Percentiles rank a stretch among this genome's conserved stretches.
Conservation (phyloP, 805 yeast genomes). For the Candida wancherniae region DNA sequence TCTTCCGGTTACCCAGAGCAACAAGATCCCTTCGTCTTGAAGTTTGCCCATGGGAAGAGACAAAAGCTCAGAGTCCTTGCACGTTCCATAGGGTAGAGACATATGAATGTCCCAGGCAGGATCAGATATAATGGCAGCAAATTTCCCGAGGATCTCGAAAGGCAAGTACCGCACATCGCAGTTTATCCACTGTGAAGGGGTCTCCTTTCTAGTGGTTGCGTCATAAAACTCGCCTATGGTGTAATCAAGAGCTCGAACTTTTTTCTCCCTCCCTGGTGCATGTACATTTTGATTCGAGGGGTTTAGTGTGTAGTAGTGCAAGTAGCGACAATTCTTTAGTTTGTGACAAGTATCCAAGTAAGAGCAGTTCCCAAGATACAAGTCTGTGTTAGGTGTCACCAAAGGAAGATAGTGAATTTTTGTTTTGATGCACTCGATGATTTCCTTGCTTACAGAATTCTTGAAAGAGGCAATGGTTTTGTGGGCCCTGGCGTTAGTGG, state of each 20-base stretch:
- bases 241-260: conserved; percentile 31
- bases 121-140: conserved; percentile 80
- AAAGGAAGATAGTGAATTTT: conserved; percentile 27
- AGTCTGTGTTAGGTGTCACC: conserved; percentile 53
- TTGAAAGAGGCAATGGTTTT: conserved; percentile 14
- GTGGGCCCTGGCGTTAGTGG: conserved; percentile 13
- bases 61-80: conserved; percentile 70
- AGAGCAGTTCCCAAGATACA: conserved; percentile 80
- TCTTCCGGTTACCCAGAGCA: conserved; percentile 94
- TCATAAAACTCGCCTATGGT: conserved; percentile 46
- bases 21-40: conserved; percentile 78
- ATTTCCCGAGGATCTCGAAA: conserved; percentile 67
- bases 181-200: conserved; percentile 79
- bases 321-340: conserved; percentile 69
- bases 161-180: conserved; percentile 79
- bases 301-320: conserved; percentile 62
- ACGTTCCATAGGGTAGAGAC: conserved; percentile 73
- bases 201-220: conserved; percentile 27
- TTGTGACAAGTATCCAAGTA: conserved; percentile 93
- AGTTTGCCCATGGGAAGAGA: conserved; percentile 60
- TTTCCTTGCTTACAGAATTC: conserved; percentile 11
- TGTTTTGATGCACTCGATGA: conserved; percentile 12
- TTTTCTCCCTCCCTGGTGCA: conserved; percentile 1
- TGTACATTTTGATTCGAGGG: conserved; percentile 25
- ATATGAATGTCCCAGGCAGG: conserved; percentile 98